Evolutionary conservation across 2,329 filamentous ascomycete genomes (phyloP), one percentile per base, ranked within the genome.

Genomic region (Simplicillium aogashimaense): DNA sequence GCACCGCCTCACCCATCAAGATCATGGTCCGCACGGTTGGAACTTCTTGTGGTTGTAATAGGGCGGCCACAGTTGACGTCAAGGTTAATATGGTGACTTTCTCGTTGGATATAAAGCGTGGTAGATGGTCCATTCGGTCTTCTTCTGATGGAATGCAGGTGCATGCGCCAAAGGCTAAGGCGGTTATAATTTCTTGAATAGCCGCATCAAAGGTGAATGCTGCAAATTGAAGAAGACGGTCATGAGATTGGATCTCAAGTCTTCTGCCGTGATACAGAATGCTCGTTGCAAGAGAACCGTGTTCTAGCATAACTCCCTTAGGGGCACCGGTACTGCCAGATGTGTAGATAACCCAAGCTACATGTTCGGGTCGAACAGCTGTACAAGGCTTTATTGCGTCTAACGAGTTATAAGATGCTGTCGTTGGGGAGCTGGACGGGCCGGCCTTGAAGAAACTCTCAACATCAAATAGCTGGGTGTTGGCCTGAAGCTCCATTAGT

Each of bases 251-350:
- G 7, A 42, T 34, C 4, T 30, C 16, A 13, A 38, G 34, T 13
- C 53, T 49, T 8, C 58, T 47, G 4, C 53, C 57, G 18, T 64
- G 58, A 10, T 63, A 61, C 13, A 60, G 41, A 12, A 61, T 57
- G 28, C 63, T 62, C 29, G 59, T 61, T 30, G 59, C 55, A 39
- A 61, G 62, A 39, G 65, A 62, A 16, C 47, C 52, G 40, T 68
- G 64, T 4, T 59, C 57, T 38, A 67, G 54, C 12, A 70, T 59
- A 12, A 72, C 69, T 15, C 71, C 71, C 50, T 76, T 76, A 1
- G 72, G 72, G 9, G 56, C 59, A 7, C 72, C 72, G 0, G 72
- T 76, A 32, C 66, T 73, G 28, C 72, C 72, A 2, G 71, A 75
- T 7, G 72, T 76, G 52, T 74, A 76, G 50, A 73, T 68, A 42